Percentiles rank a stretch among this genome's conserved stretches.
phyloP scores from a whole-genome alignment of 192 early-diverging fungal genomes.

The Coemansia sp. region DNA sequence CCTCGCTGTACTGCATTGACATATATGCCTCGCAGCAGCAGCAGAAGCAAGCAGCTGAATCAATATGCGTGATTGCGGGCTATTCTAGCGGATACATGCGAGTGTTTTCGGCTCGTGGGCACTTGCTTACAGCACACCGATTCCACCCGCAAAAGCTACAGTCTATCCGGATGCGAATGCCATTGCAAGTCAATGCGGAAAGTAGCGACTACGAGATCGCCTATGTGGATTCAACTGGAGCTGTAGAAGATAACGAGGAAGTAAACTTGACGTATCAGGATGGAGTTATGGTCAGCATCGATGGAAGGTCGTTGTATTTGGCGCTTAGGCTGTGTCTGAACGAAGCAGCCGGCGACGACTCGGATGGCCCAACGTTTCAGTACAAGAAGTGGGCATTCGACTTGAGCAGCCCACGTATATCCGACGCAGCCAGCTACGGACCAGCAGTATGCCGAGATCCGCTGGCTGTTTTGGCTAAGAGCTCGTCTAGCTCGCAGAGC shows the following conservation, averaged over 20 bases:
- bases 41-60: constrained; percentile 3
- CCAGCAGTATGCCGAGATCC: constrained; percentile 29
- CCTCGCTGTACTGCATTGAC: constrained; percentile 35
- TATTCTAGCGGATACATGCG: constrained; percentile 42
- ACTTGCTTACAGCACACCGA: constrained; percentile 37
- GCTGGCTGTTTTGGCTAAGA: constrained; percentile 26
- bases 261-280: constrained; percentile 38
- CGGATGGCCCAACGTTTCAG: constrained; percentile 31
- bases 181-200: constrained; percentile 13
- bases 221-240: neutral
- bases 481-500: constrained; percentile 20
- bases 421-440: constrained; percentile 40
- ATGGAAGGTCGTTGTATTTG: constrained; percentile 41
- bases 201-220: neutral
- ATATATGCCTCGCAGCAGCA: constrained; percentile 15
- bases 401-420: constrained; percentile 24
- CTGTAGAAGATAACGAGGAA: constrained; percentile 29
- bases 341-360: constrained; percentile 16
- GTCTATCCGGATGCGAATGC: constrained; percentile 38
- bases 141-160: constrained; percentile 30
- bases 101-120: constrained; percentile 39
- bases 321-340: constrained; percentile 41
- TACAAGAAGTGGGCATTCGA: constrained; percentile 52
- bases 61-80: constrained; percentile 41
- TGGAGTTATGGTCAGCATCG: constrained; percentile 38